Conservation (phyloP, 306 rosid species). For the Acmispon strigosus region DNA sequence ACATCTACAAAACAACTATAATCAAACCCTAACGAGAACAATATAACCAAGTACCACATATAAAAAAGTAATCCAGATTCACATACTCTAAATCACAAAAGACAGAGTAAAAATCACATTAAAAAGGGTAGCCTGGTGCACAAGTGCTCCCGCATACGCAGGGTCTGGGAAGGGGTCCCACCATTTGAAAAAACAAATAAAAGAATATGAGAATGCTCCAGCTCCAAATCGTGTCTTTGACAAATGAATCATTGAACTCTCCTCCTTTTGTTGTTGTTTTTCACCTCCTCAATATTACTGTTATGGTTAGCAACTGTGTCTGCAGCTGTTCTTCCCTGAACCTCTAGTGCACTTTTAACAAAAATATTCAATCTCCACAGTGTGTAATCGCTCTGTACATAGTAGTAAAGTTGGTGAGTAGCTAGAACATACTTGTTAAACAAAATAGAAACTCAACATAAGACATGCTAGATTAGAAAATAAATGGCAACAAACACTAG, state of each 20-base stretch:
- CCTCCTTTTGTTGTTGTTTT: conserved; percentile 35
- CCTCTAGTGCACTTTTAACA: conserved; percentile 44
- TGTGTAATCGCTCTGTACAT: conserved; percentile 54
- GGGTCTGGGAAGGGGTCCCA: too few species aligned
- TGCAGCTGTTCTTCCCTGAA: conserved; percentile 18
- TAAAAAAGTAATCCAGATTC: too few species aligned
- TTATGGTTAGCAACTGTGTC: conserved; percentile 11
- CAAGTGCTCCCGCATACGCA: too few species aligned
- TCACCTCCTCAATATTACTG: conserved; percentile 24
- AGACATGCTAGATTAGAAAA: neutral
- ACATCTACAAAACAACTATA: too few species aligned
- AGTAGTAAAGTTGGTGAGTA: neutral
- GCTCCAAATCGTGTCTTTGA: conserved; percentile 13
- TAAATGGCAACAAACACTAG: neutral
- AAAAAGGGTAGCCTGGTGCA: too few species aligned
- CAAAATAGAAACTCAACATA: neutral
- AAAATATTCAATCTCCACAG: conserved; percentile 54
- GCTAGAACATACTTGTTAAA: neutral
- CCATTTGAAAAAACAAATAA: too few species aligned
- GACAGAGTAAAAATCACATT: too few species aligned
- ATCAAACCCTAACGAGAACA: too few species aligned
- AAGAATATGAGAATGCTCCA: too few species aligned
- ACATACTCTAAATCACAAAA: too few species aligned
- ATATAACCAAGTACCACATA: too few species aligned
- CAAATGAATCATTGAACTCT: conserved; percentile 35